Conservation (phyloP, 441 rosid species). For the Syzygium malaccense region DNA sequence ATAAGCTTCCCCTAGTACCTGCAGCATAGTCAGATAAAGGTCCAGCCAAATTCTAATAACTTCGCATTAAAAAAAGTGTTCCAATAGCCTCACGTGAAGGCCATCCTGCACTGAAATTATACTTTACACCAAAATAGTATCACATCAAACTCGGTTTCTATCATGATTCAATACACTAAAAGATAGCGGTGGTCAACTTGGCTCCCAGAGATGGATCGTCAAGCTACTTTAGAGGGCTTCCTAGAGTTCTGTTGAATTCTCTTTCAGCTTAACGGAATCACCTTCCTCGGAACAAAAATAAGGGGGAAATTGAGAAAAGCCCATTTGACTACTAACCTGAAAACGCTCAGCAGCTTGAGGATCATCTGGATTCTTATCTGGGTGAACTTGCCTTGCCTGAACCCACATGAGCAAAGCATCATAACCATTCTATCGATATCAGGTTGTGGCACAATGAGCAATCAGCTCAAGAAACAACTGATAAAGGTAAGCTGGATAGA, state of each 20-base stretch:
- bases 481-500: not conserved
- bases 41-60: not conserved
- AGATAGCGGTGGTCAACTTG: not conserved
- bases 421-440: not conserved
- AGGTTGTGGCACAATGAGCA: not conserved
- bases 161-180: not conserved
- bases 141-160: not conserved
- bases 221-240: not conserved
- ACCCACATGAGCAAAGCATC: not conserved
- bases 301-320: not conserved
- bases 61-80: not conserved
- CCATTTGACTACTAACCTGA: slow-evolving; percentile 37
- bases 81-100: not conserved
- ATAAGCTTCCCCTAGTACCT: slow-evolving; percentile 91
- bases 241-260: not conserved
- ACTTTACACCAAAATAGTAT: not conserved
- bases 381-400: slow-evolving; percentile 98
- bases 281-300: not conserved
- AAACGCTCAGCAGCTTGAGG: slow-evolving; percentile 83
- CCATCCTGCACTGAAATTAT: not conserved
- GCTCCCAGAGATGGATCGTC: not conserved
- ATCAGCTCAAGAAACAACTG: not conserved
- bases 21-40: slow-evolving; percentile 6
- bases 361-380: slow-evolving; percentile 89
- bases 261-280: not conserved